These are phyloP conservation scores for Phytophthora tubulina DNA, from an alignment of 352 stramenopile genomes.

Conservation along the genomic window DNA sequence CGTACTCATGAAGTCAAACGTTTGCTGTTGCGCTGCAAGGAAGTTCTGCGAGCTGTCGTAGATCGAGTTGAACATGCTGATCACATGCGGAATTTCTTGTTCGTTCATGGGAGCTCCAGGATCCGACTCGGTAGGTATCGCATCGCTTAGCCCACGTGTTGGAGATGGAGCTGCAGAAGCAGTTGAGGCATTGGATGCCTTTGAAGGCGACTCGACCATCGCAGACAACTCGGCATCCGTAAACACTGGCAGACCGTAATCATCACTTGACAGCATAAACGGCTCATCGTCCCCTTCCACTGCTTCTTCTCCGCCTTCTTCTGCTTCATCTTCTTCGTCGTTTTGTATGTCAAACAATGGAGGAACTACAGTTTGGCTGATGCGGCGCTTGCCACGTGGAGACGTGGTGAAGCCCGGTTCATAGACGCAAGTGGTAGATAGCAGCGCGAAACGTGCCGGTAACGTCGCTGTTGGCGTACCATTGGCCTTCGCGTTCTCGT, in stretches of 20 bases:
- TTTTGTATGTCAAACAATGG: constrained; percentile 21
- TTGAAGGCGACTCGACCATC: constrained; percentile 48
- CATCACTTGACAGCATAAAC: constrained; percentile 42
- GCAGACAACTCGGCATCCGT: constrained; percentile 52
- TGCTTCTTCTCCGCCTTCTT: constrained; percentile 22
- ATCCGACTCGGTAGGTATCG: constrained; percentile 21
- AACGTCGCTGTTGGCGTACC: constrained; percentile 40
- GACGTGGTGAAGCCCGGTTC: constrained; percentile 48
- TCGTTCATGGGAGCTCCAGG: constrained; percentile 32
- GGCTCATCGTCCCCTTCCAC: constrained; percentile 29
- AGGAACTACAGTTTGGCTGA: constrained; percentile 34
- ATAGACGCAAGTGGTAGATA: constrained; percentile 46
- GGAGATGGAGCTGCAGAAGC: constrained; percentile 25
- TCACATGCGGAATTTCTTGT: constrained; percentile 67
- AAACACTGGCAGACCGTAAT: constrained; percentile 52
- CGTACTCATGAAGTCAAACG: constrained; percentile 18
- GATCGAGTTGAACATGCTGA: constrained; percentile 77
- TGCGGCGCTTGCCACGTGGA: constrained; percentile 47
- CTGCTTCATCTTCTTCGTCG: constrained; percentile 16
- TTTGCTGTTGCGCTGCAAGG: constrained; percentile 24
- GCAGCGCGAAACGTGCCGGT: constrained; percentile 40
- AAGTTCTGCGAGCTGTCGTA: constrained; percentile 50
- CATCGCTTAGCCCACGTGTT: constrained; percentile 21
- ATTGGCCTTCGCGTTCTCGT: constrained; percentile 29
- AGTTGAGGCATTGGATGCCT: constrained; percentile 43